Evolutionary conservation across 495 filamentous ascomycete species (phyloP).

Genomic region (Lasiosphaeria miniovina): DNA sequence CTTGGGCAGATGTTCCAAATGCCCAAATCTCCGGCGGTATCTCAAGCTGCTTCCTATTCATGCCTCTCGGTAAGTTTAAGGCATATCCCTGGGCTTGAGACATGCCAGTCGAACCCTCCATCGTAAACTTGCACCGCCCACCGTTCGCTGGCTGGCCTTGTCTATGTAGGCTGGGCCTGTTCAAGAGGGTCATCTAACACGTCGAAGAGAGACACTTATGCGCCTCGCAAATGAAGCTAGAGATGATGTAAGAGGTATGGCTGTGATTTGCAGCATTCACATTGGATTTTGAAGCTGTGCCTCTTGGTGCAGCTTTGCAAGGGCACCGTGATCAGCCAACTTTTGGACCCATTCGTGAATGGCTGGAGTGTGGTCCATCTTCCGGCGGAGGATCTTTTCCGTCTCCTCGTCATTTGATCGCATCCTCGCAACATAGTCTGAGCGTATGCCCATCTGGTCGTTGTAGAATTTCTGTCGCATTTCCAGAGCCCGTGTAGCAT

Average conservation of each 20-base stretch:
- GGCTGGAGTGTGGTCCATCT: slow-evolving; percentile 40
- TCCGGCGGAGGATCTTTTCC: slow-evolving; percentile 30
- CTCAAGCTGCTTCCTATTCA: no score
- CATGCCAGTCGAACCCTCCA: no score
- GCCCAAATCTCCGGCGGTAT: no score
- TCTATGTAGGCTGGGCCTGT: no score
- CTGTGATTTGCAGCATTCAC: neutral
- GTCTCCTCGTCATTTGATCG: slow-evolving; percentile 22
- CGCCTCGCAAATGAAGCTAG: neutral
- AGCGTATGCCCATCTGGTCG: slow-evolving; percentile 27
- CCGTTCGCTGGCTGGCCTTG: no score
- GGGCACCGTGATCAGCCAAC: slow-evolving; percentile 39
- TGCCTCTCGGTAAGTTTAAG: no score
- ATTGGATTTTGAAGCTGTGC: neutral
- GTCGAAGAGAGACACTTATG: no score
- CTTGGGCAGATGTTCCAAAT: no score
- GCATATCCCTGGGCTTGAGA: no score
- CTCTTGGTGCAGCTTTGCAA: slow-evolving; percentile 32
- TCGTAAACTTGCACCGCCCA: no score
- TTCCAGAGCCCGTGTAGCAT: slow-evolving; percentile 14
- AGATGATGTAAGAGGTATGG: no score
- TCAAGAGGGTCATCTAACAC: no score
- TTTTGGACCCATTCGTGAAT: slow-evolving; percentile 44
- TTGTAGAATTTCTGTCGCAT: slow-evolving; percentile 17
- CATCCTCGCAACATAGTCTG: slow-evolving; percentile 25